A percentile compares a stretch with the other conserved stretches of the same genome.
Evolutionary conservation across 169 alveolate species (phyloP).

Genomic region (Prorocentrum cordatum): DNA sequence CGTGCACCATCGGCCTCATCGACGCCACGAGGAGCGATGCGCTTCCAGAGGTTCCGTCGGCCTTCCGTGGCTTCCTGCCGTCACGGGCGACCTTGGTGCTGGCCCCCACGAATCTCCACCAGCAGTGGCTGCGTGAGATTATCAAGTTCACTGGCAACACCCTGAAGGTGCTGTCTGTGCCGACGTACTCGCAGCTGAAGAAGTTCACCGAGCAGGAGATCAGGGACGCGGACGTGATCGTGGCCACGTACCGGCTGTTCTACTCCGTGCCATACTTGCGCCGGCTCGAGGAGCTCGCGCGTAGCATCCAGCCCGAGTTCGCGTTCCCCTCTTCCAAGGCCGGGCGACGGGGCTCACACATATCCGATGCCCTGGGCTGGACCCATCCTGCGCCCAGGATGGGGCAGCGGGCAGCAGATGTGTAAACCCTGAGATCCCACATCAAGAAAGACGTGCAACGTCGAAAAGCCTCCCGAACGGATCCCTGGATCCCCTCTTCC

Average conservation of each 20-base stretch:
- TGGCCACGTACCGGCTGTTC: constrained; percentile 27
- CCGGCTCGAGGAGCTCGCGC: constrained; percentile 29
- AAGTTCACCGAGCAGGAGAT: constrained; percentile 1
- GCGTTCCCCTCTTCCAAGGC: no score
- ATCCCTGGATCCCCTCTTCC: no score
- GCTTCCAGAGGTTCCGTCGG: neutral
- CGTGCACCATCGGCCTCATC: constrained; percentile 44
- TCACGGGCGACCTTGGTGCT: constrained; percentile 39
- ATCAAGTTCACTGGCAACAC: constrained; percentile 21
- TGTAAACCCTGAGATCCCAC: no score
- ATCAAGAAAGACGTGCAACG: no score
- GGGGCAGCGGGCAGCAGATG: no score
- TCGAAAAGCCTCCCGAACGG: no score
- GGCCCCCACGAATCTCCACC: constrained; percentile 28
- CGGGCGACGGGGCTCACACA: no score
- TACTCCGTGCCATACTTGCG: constrained; percentile 17
- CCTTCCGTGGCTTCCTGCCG: constrained; percentile 16
- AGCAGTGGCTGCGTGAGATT: constrained; percentile 19
- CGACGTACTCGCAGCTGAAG: constrained; percentile 25
- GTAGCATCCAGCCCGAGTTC: constrained; percentile 5
- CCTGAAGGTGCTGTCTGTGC: constrained; percentile 29
- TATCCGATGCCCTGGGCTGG: no score
- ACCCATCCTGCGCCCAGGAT: no score
- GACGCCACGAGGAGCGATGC: neutral
- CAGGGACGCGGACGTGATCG: constrained; percentile 30